Base-by-base conservation (phyloP, 345 rosid species). In the rapeseed (Brassica napus) region DNA sequence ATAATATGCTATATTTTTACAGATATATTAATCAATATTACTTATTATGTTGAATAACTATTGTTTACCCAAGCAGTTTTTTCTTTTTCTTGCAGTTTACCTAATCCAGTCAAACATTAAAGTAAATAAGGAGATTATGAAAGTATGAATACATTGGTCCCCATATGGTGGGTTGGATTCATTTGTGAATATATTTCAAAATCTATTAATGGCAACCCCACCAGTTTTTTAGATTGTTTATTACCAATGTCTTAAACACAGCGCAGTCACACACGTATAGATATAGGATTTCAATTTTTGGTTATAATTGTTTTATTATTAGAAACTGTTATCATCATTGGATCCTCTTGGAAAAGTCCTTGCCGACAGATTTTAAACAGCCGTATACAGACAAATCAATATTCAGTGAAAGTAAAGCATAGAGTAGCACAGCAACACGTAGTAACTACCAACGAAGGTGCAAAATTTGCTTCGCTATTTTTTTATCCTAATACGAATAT, bases 291-390 rank as follows among this genome's bases (percentile, higher is more conserved):
- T 12, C 16, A 2, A 32, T 65, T 23, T 31, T 64, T 21, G 11
- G 1, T 32, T 8, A 63, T 63, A 31, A 42, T 54, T 18, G 8
- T 35, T 24, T 74, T 32, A 8, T 31, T 52, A 73, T 47, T 4
- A 63, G 4, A n/a, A 18, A 18, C 15, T 54, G 3, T 49, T n/a
- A 18, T 18, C 18, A 18, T 18, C 18, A 18, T 18, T 58, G 35
- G 35, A 32, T 32, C 35, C 35, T 4, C 24, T 8, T 39, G 30
- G 59, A 24, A 55, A 47, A 5, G 15, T 49, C 73, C 2, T 21
- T 15, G 61, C 73, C 73, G 60, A 69, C 73, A 49, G 73, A 69
- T 69, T 26, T 69, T 49, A 28, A 26, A 4, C 8, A 28, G 73
- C 73, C 61, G 8, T 8, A 69, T 49, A 69, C n/a, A 26, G 26